These are phyloP conservation scores for Cladosporium halotolerans DNA, from an alignment of 2,329 filamentous ascomycete genomes.

Conservation along the genomic window DNA sequence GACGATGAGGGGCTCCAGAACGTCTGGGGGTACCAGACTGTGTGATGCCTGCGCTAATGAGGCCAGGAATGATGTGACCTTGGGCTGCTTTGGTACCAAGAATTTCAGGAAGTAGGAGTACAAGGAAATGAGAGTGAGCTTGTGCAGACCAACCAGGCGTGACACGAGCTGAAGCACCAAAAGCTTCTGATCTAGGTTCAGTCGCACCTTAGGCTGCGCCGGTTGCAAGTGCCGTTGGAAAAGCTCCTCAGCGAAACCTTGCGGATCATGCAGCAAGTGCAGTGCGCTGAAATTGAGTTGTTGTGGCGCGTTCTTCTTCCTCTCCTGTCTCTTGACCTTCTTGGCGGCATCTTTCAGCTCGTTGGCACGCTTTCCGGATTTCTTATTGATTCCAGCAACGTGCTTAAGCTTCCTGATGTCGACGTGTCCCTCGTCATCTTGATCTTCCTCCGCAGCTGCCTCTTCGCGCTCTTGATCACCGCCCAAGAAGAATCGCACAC, in stretches of 20 bases:
- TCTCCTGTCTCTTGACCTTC: conserved; percentile 75
- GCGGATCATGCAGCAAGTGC: conserved; percentile 87
- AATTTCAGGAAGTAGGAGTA: conserved; percentile 95
- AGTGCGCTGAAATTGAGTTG: conserved; percentile 93
- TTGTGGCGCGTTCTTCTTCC: conserved; percentile 81
- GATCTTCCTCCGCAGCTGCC: conserved; percentile 74
- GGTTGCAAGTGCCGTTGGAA: conserved; percentile 83
- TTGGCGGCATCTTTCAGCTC: conserved; percentile 72
- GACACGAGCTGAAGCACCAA: conserved; percentile 88
- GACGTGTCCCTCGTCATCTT: conserved; percentile 66
- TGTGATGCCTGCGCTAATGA: conserved; percentile 89
- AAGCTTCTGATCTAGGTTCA: conserved; percentile 82
- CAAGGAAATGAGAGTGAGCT: conserved; percentile 78
- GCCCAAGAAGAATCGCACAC: conserved; percentile 89
- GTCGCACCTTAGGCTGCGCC: conserved; percentile 67
- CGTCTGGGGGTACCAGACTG: conserved; percentile 84
- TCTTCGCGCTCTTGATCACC: conserved; percentile 95
- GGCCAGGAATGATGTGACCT: conserved; percentile 87
- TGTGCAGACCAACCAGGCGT: conserved; percentile 84
- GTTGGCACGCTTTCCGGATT: conserved; percentile 79
- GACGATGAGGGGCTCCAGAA: conserved; percentile 78
- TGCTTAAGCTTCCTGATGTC: conserved; percentile 80
- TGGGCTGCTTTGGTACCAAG: conserved; percentile 79
- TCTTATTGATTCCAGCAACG: conserved; percentile 89
- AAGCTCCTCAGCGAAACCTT: conserved; percentile 83